A percentile compares a stretch with the other conserved stretches of the same genome.
phyloP scores from a whole-genome alignment of 2,329 filamentous ascomycete genomes.

The Sphaerulina populicola region DNA sequence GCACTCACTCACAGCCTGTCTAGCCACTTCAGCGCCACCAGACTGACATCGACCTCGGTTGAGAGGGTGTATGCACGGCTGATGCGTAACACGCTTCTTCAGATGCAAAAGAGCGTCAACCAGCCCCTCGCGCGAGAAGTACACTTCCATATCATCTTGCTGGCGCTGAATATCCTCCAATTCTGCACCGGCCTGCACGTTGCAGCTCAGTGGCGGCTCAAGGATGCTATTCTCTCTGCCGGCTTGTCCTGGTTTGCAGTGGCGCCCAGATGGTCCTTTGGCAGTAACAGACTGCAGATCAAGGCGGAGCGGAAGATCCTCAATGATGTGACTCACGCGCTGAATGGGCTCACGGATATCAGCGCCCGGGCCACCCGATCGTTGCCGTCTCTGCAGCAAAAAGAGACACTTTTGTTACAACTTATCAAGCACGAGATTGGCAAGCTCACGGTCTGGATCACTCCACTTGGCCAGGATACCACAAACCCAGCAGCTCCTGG shows the following conservation, averaged over 20 bases:
- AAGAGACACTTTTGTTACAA: constrained; percentile 73
- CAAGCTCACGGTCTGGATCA: constrained; percentile 81
- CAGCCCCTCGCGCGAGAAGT: constrained; percentile 87
- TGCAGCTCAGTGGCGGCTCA: constrained; percentile 68
- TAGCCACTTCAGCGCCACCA: constrained; percentile 89
- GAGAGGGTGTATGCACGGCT: constrained; percentile 76
- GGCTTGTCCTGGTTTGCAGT: constrained; percentile 82
- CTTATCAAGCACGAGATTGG: constrained; percentile 78
- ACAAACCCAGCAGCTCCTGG: constrained; percentile 17
- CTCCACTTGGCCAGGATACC: constrained; percentile 61
- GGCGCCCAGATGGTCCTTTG: constrained; percentile 83
- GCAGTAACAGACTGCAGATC: constrained; percentile 83
- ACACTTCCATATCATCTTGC: constrained; percentile 79
- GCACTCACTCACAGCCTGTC: constrained; percentile 79
- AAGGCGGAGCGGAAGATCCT: constrained; percentile 85
- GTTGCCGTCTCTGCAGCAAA: constrained; percentile 60
- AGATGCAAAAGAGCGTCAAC: constrained; percentile 58
- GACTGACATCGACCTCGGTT: constrained; percentile 73
- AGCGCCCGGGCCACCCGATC: constrained; percentile 43
- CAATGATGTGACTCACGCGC: constrained; percentile 59
- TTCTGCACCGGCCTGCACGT: constrained; percentile 58
- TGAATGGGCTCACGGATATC: constrained; percentile 57
- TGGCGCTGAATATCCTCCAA: constrained; percentile 69
- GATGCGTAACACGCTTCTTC: constrained; percentile 68
- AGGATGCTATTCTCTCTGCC: constrained; percentile 80